Evolutionary conservation across 345 rosid species (phyloP), one percentile per base, ranked within the genome.

Genomic region (Citrus sp.): DNA sequence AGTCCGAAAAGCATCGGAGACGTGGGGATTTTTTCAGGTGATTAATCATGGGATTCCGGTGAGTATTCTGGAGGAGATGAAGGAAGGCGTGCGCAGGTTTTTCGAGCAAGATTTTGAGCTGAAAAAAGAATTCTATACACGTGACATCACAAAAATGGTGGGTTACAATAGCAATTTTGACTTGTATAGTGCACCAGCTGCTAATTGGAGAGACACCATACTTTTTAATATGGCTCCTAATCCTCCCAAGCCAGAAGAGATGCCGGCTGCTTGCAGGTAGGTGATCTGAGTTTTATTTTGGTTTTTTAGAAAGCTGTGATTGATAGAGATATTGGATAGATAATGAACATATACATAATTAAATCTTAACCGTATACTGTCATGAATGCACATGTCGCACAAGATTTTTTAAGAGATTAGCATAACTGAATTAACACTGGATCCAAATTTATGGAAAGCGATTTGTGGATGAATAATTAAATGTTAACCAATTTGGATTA

Each of bases 201-300:
- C 86, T 4, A 84, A 77, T 34, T 87, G 88, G 88, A 84, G 90
- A 63, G 90, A 87, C 49, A 28, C 86, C 10, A 55, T 87, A 67
- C 30, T 37, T 70, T 66, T 58, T n/a, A 37, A 2, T n/a, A 79
- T 82, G 70, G 83, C 84, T 54, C 89, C 87, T 21, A 1, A 78
- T 74, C 82, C 81, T 73, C 82, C 84, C 1, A 24, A 72, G 1
- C 76, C 84, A 22, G 56, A 87, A 7, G 87, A 87, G 8, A 35
- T 87, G 25, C 89, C 89, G 3, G 60, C 28, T 3, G 72, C 67
- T 34, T 83, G 81, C 38, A 54, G 86, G 88, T 83, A 56, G 3
- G 30, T 27, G 58, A 5, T 18, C 22, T 54, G 58, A 54, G 6
- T 18, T 54, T 54, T 54, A 19, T 54, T 21, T 54, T 54, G 58